Conservation (phyloP, 257 asterid species). For the Phtheirospermum japonicum region DNA sequence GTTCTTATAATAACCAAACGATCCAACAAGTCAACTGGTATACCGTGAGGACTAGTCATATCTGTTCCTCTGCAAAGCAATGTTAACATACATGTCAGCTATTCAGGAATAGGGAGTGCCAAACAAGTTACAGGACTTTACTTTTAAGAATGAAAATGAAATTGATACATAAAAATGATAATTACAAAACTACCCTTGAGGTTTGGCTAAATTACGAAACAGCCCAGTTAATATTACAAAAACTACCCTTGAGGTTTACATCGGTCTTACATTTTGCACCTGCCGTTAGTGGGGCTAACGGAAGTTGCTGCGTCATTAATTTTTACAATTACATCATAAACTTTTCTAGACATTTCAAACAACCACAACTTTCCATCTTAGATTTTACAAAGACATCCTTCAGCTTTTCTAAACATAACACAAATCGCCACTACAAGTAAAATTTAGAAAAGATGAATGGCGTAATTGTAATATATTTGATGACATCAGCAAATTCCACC, state of each 20-base stretch:
- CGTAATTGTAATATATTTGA: not conserved
- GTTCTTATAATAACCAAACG: slow-evolving; percentile 90
- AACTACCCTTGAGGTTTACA: too few species aligned
- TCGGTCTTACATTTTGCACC: not conserved
- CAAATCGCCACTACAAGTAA: not conserved
- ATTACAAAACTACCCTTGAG: not conserved
- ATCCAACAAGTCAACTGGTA: slow-evolving; percentile 89
- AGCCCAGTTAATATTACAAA: not conserved
- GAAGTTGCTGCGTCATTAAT: not conserved
- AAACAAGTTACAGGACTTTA: not conserved
- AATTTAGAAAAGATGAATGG: not conserved
- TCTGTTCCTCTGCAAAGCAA: slow-evolving; percentile 77
- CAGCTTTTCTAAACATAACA: not conserved
- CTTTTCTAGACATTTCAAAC: not conserved
- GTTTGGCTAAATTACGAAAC: not conserved
- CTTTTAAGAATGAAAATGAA: not conserved
- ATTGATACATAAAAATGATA: not conserved
- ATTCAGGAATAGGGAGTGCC: too few species aligned
- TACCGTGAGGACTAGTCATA: slow-evolving; percentile 92
- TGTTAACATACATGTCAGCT: not conserved
- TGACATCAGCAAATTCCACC: not conserved
- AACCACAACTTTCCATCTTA: not conserved
- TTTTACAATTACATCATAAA: not conserved
- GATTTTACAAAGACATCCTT: not conserved
- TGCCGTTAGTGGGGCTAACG: not conserved